phyloP scores from a whole-genome alignment of 129 eudicot species.

The Scalesia atractyloides region DNA sequence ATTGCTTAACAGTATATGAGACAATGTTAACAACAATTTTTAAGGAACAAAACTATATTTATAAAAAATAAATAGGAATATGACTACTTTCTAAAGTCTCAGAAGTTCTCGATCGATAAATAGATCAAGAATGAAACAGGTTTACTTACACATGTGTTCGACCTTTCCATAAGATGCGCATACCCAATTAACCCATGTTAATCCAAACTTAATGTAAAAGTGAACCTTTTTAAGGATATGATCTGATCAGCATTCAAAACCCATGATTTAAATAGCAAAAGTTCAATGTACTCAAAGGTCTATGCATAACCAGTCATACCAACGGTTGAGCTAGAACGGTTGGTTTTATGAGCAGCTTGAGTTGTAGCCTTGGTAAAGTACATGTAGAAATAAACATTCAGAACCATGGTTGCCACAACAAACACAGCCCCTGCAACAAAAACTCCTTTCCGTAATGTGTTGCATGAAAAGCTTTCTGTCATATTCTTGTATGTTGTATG shows the following conservation, averaged over 20 bases:
- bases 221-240: neutral
- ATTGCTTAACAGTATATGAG: no score
- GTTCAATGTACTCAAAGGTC: neutral
- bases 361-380: slow-evolving; percentile 89
- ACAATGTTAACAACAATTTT: no score
- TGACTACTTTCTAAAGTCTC: no score
- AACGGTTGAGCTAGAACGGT: neutral
- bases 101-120: no score
- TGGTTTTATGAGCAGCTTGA: slow-evolving; percentile 28
- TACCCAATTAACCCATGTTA: neutral
- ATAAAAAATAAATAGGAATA: no score
- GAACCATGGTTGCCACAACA: slow-evolving; percentile 76
- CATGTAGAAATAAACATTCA: slow-evolving; percentile 82
- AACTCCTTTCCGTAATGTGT: slow-evolving; percentile 74
- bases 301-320: slow-evolving; percentile 4
- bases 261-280: neutral
- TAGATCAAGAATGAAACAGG: no score
- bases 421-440: slow-evolving; percentile 93
- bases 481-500: slow-evolving; percentile 83
- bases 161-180: neutral
- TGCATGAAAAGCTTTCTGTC: slow-evolving; percentile 84
- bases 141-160: neutral
- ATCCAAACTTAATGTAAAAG: neutral
- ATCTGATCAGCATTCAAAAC: neutral
- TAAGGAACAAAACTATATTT: no score